A percentile compares a stretch with the other conserved stretches of the same genome.
Conservation (phyloP, 1,284 basidiomycete species). For the Coniferiporia weirii region DNA sequence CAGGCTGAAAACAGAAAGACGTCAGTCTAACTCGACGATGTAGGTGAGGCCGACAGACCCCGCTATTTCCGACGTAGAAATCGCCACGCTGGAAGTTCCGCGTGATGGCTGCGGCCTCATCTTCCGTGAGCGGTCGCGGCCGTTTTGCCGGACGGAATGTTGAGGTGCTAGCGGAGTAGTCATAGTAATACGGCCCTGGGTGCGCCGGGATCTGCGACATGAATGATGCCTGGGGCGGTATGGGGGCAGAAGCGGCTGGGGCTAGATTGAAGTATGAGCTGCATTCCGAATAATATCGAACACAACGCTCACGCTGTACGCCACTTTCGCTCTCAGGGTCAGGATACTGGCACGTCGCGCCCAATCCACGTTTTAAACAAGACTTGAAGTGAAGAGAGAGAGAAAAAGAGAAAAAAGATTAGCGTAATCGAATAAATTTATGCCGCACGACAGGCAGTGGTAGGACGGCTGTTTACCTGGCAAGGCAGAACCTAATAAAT, state of each 20-base stretch:
- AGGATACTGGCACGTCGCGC: constrained; percentile 63
- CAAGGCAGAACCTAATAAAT: constrained; percentile 51
- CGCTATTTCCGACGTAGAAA: constrained; percentile 59
- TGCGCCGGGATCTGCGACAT: constrained; percentile 9
- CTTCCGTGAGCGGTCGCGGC: constrained; percentile 68
- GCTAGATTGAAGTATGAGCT: constrained; percentile 1
- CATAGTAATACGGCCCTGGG: constrained; percentile 61
- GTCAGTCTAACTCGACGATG: constrained; percentile 64
- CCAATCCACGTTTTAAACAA: constrained; percentile 71
- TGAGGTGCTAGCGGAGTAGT: constrained; percentile 71
- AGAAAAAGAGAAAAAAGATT: neutral
- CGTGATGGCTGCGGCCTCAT: constrained; percentile 73
- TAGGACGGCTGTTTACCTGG: constrained; percentile 45
- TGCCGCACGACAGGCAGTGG: no score
- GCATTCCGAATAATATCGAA: constrained; percentile 9
- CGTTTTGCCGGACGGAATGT: constrained; percentile 72
- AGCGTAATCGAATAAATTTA: no score
- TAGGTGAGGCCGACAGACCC: constrained; percentile 72
- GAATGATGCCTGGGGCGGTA: constrained; percentile 8
- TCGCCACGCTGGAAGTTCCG: constrained; percentile 72
- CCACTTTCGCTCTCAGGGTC: constrained; percentile 60
- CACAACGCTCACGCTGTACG: neutral
- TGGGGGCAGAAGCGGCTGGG: neutral
- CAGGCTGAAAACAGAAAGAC: constrained; percentile 47
- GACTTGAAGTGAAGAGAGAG: constrained; percentile 37